Conservation (phyloP, 331 rosid species). For the Rhamnella rubrinervis region DNA sequence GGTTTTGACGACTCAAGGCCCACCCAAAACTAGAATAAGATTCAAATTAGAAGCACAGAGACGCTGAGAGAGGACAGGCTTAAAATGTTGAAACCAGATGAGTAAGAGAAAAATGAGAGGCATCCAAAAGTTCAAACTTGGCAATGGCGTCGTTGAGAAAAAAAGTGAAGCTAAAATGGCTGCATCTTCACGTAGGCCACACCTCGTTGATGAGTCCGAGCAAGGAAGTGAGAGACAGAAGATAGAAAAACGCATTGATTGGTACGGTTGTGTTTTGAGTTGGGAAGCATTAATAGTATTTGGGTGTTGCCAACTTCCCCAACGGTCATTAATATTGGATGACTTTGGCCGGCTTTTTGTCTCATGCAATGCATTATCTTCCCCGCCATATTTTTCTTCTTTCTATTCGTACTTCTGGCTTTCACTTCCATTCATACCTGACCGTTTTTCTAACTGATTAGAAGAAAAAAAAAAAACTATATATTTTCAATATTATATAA, state of each 20-base stretch:
- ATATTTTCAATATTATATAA: no score
- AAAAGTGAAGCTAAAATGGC: slow-evolving; percentile 6
- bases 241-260: slow-evolving; percentile 30
- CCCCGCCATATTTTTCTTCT: slow-evolving; percentile 4
- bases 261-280: slow-evolving; percentile 27
- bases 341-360: slow-evolving; percentile 21
- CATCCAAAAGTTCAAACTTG: slow-evolving; percentile 14
- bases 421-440: neutral
- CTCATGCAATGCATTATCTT: slow-evolving; percentile 14
- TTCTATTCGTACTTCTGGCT: neutral
- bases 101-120: neutral
- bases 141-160: neutral
- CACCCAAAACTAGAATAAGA: neutral
- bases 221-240: neutral
- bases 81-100: neutral
- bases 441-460: neutral
- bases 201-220: neutral
- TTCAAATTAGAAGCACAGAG: neutral
- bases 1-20: slow-evolving; percentile 13
- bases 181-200: no score
- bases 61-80: neutral
- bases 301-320: slow-evolving; percentile 61
- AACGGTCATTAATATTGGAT: slow-evolving; percentile 57
- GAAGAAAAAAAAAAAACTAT: no score
- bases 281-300: slow-evolving; percentile 44